phyloP scores from a whole-genome alignment of 2,329 filamentous ascomycete species.

The Orbilia oligospora region DNA sequence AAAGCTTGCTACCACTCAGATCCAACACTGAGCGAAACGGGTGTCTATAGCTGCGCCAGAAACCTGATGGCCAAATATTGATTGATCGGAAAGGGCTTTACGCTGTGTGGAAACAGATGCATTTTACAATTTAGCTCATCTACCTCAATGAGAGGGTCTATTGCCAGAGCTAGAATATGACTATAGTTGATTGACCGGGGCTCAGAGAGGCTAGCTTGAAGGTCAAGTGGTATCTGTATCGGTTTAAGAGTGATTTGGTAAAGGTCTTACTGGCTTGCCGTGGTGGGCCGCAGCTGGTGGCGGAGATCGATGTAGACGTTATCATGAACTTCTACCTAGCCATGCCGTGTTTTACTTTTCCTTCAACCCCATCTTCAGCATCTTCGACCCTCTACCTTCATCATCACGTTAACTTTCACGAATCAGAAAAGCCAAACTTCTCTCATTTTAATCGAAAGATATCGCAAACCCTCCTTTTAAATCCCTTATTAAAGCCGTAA shows the following conservation, averaged over 20 bases:
- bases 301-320: neutral
- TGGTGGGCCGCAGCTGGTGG: neutral
- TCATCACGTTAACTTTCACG: neutral
- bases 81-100: neutral
- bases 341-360: neutral
- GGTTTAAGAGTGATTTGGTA: neutral
- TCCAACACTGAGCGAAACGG: slow-evolving; percentile 36
- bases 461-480: neutral
- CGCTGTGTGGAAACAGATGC: neutral
- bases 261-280: neutral
- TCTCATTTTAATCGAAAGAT: neutral
- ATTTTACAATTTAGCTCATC: neutral
- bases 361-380: neutral
- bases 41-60: slow-evolving; percentile 35
- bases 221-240: neutral
- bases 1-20: slow-evolving; percentile 46
- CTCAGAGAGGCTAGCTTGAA: neutral
- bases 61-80: slow-evolving; percentile 28
- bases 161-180: neutral
- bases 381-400: neutral
- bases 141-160: neutral
- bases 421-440: neutral
- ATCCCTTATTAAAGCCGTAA: neutral
- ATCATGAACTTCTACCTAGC: neutral
- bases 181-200: neutral